Conservation (phyloP, 331 rosid genomes). For the Spiraea crenata region DNA sequence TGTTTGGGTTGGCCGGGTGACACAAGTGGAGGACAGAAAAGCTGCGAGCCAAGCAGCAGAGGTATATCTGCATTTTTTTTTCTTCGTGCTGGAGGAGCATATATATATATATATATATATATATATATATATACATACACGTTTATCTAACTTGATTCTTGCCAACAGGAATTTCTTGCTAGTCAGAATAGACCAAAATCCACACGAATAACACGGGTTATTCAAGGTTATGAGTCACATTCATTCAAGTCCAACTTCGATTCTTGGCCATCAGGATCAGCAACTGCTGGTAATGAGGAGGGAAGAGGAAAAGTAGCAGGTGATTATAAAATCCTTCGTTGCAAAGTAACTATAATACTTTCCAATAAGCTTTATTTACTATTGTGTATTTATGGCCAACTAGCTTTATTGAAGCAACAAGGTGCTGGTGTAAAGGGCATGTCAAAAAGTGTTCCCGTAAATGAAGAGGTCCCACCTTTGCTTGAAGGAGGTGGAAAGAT, state of each 20-base stretch:
- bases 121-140: not conserved
- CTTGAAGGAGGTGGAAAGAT: conserved; percentile 98
- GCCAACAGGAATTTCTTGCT: conserved; percentile 68
- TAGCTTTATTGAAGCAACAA: conserved; percentile 99
- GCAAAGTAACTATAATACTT: conserved; percentile 19
- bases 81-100: conserved; percentile 34
- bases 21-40: conserved; percentile 94
- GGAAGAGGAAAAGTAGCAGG: conserved; percentile 99
- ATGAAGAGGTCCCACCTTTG: conserved; percentile 93
- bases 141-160: not conserved
- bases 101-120: conserved; percentile 14
- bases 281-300: conserved; percentile 71
- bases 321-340: conserved; percentile 26
- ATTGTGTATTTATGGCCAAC: conserved; percentile 27
- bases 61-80: conserved; percentile 45
- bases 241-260: conserved; percentile 88
- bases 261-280: conserved; percentile 90
- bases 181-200: conserved; percentile 79
- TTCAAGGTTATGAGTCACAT: conserved; percentile 95
- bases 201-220: conserved; percentile 75
- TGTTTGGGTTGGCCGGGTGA: conserved; percentile 91
- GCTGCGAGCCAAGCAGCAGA: conserved; percentile 77
- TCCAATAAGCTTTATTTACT: conserved; percentile 22
- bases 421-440: conserved; percentile 93
- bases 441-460: conserved; percentile 62